phyloP scores from a whole-genome alignment of 2,329 filamentous ascomycete species.

The Claviceps sorghi region DNA sequence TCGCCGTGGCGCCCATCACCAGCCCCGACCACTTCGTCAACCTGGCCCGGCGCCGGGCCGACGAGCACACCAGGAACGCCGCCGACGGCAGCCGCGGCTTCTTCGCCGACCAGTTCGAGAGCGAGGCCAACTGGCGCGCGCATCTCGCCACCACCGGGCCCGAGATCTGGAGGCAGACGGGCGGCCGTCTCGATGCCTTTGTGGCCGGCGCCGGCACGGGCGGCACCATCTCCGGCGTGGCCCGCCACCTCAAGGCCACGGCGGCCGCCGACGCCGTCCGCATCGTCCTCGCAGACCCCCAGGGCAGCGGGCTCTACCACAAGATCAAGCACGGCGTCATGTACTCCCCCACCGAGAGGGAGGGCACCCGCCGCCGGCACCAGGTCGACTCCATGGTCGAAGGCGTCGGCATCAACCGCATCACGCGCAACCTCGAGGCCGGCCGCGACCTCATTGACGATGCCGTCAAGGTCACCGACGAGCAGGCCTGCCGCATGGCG shows the following conservation, averaged over 20 bases:
- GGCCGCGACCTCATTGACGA: constrained; percentile 79
- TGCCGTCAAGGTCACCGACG: constrained; percentile 75
- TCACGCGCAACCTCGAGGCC: constrained; percentile 86
- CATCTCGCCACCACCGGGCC: constrained; percentile 75
- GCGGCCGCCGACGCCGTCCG: constrained; percentile 42
- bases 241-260: constrained; percentile 64
- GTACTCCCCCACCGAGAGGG: constrained; percentile 77
- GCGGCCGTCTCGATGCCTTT: constrained; percentile 66
- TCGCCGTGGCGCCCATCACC: constrained; percentile 84
- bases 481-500: constrained; percentile 87
- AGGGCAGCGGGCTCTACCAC: constrained; percentile 87
- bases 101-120: constrained; percentile 96
- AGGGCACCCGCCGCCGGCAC: constrained; percentile 75
- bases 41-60: constrained; percentile 61
- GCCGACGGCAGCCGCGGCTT: constrained; percentile 58
- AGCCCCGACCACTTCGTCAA: constrained; percentile 91
- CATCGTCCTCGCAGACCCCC: constrained; percentile 81
- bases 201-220: constrained; percentile 89
- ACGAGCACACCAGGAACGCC: constrained; percentile 50
- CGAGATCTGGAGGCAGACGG: constrained; percentile 71
- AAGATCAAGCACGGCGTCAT: constrained; percentile 87
- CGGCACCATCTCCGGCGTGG: constrained; percentile 80
- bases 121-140: constrained; percentile 71
- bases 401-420: constrained; percentile 84
- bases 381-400: constrained; percentile 96